These are phyloP conservation scores for Candida nitratophila DNA, from an alignment of 805 yeast genomes.

Conservation along the genomic window DNA sequence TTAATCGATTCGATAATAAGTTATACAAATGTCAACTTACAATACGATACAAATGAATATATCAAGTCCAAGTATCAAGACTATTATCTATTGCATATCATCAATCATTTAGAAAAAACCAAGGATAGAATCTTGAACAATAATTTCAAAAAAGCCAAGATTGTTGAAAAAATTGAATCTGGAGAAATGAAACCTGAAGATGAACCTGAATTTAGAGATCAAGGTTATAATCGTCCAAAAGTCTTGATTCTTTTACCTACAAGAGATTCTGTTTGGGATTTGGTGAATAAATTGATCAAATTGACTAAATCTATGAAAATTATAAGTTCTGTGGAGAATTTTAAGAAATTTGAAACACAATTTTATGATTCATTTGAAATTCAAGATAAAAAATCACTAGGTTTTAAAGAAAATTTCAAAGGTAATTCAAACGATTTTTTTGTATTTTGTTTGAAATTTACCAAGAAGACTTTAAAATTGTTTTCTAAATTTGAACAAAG, in stretches of 20 bases:
- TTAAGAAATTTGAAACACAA: slow-evolving; percentile 64
- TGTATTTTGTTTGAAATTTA: slow-evolving; percentile 83
- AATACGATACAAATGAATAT: slow-evolving; percentile 38
- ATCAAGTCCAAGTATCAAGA: slow-evolving; percentile 39
- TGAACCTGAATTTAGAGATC: slow-evolving; percentile 64
- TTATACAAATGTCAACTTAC: slow-evolving; percentile 66
- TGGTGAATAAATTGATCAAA: slow-evolving; percentile 54
- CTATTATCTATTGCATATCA: slow-evolving; percentile 59
- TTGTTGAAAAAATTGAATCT: slow-evolving; percentile 30
- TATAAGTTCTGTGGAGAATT: slow-evolving; percentile 68
- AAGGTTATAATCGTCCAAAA: slow-evolving; percentile 93
- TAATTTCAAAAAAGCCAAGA: slow-evolving; percentile 47
- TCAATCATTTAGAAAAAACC: slow-evolving; percentile 82
- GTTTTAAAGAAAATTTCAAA: slow-evolving; percentile 69
- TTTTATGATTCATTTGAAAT: slow-evolving; percentile 43
- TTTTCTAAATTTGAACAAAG: slow-evolving; percentile 79
- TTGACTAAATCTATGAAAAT: slow-evolving; percentile 44
- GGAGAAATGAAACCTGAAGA: slow-evolving; percentile 18
- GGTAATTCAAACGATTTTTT: slow-evolving; percentile 93
- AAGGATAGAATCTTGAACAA: slow-evolving; percentile 80
- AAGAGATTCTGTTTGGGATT: slow-evolving; percentile 64
- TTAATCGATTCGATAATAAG: slow-evolving; percentile 60
- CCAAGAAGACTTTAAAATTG: slow-evolving; percentile 78
- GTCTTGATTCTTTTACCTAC: slow-evolving; percentile 80
- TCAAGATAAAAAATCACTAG: slow-evolving; percentile 59